These are phyloP conservation scores for Hypomontagnella monticulosa DNA, from an alignment of 495 filamentous ascomycete genomes.

Conservation along the genomic window DNA sequence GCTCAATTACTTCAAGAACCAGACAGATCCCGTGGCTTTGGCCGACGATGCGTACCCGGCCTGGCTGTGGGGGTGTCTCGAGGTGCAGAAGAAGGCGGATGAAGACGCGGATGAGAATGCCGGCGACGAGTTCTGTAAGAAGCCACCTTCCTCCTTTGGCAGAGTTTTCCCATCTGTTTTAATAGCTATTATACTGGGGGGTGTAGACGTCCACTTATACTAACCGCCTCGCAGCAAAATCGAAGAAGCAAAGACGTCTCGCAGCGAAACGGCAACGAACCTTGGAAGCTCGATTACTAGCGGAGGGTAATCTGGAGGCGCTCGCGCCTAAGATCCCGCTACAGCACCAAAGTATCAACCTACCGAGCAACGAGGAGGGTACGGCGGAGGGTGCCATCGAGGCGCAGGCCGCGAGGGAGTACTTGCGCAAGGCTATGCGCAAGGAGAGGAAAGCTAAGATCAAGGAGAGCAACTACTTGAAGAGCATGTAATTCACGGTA, in stretches of 20 bases:
- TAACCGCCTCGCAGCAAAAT: slow-evolving; percentile 68
- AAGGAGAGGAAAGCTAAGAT: slow-evolving; percentile 79
- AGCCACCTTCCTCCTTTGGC: background rate
- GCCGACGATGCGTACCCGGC: slow-evolving; percentile 87
- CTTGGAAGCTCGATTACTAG: slow-evolving; percentile 69
- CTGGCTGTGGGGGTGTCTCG: slow-evolving; percentile 88
- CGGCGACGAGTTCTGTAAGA: slow-evolving; percentile 79
- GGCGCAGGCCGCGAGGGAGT: slow-evolving; percentile 67
- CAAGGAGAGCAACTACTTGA: slow-evolving; percentile 94
- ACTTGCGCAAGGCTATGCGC: slow-evolving; percentile 75
- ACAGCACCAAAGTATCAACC: slow-evolving; percentile 84
- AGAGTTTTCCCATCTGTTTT: background rate
- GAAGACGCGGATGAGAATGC: slow-evolving; percentile 52
- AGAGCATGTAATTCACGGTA: slow-evolving; percentile 67
- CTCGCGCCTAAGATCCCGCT: slow-evolving; percentile 79
- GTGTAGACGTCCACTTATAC: too few species aligned
- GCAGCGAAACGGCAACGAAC: slow-evolving; percentile 73
- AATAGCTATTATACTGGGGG: slow-evolving; percentile 5
- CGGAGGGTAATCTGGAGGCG: slow-evolving; percentile 69
- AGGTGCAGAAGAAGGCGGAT: slow-evolving; percentile 59
- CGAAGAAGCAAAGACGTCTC: slow-evolving; percentile 75
- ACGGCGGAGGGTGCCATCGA: slow-evolving; percentile 62
- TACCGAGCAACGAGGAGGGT: slow-evolving; percentile 72
- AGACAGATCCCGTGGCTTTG: slow-evolving; percentile 74
- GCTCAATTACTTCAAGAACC: slow-evolving; percentile 85